Evolutionary conservation across 73 alveolate species (phyloP), one percentile per base, ranked within the genome.

Genomic region (Breviolum minutum): DNA sequence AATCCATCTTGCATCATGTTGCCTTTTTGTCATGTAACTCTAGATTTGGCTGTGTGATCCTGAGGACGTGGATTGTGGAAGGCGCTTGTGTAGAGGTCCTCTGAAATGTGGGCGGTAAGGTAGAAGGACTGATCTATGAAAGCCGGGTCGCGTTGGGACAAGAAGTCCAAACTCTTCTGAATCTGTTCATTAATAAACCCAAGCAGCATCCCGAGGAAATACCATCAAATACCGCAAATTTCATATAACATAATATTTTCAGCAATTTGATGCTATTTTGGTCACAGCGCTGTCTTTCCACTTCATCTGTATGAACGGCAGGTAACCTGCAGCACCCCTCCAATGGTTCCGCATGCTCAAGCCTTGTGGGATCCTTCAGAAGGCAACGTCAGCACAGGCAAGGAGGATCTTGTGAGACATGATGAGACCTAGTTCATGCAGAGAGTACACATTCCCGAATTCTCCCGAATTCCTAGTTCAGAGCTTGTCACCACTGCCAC

Each of bases 301-400:
- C 54, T 40, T 40, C 54, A 40, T 40, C 54, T 40, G 54, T 40
- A 40, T 40, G 54, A 40, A 40, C 54, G 54, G 12, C 66, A 79
- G 87, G 97, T 92, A 48, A 92, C 97, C 66, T 92, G 97, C 69
- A 63, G 89, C 97, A 27, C 89, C 14, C 89, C 80, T 17, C 97
- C 85, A 48, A 62, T 26, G 30, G 66, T 92, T 22, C 77, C 89
- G 26, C 97, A 92, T 26, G 97, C 97, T 24, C 40, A 71, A 22
- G 81, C 97, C 24, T 64, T 92, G 77, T 92, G 85, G 90, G 89
- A 92, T 80, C 97, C 97, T 5, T 48, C 79, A 8, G 77, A 63
- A 27, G 89, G 97, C 90, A 92, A 92, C 66, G 79, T 92, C 80
- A 92, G 97, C 97, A 92, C 97, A 92, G 97, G 97, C 92, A 26